Percentiles rank a stretch among this genome's conserved stretches.
phyloP scores from a whole-genome alignment of 2,329 filamentous ascomycete genomes.

The Colletotrichum neosansevieriae region DNA sequence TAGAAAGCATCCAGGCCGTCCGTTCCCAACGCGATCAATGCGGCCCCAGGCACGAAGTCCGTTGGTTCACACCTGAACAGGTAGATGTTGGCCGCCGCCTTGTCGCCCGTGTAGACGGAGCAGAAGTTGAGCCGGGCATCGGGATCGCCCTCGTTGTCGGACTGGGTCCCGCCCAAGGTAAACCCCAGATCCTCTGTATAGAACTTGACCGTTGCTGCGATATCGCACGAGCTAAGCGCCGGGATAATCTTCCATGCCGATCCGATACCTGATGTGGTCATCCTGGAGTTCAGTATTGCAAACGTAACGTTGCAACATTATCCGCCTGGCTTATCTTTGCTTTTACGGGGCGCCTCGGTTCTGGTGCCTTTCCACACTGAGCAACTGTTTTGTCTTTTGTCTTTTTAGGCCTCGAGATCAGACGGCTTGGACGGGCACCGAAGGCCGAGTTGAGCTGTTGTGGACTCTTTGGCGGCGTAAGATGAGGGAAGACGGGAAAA shows the following conservation, averaged over 20 bases:
- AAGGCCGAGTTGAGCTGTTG: not conserved
- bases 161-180: not conserved
- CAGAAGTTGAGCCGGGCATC: constrained; percentile 20
- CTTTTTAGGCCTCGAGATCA: not conserved
- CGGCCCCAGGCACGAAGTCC: constrained; percentile 3
- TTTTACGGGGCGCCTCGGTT: not conserved
- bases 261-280: not conserved
- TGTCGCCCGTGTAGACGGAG: constrained; percentile 14
- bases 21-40: constrained; percentile 25
- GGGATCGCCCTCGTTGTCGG: constrained; percentile 2
- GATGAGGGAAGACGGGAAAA: not conserved
- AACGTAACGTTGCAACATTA: not conserved
- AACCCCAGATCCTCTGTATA: constrained; percentile 23
- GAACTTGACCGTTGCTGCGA: constrained; percentile 13
- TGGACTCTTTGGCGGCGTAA: constrained; percentile 1
- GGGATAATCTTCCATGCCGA: constrained; percentile 37
- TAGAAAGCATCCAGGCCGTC: constrained; percentile 9
- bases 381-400: not conserved
- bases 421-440: constrained; percentile 6
- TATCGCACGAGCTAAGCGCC: constrained; percentile 15
- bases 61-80: constrained; percentile 4
- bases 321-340: not conserved
- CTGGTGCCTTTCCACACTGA: not conserved
- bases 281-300: not conserved
- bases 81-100: constrained; percentile 31